Base-by-base conservation (phyloP, 768 basidiomycete genomes). In the Leccinellum albellum region DNA sequence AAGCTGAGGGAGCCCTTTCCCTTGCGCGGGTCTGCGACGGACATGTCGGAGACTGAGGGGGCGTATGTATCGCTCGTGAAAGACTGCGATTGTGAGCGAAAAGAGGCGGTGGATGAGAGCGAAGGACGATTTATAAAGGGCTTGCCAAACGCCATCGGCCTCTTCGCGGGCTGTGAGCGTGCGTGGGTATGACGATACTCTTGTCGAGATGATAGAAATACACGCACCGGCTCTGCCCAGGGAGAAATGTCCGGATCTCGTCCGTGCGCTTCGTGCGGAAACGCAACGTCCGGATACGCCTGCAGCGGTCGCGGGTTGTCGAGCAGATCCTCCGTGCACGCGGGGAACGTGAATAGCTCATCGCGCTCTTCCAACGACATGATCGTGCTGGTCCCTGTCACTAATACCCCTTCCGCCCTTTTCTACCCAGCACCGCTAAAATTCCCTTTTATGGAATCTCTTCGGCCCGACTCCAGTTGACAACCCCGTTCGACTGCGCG, bases 1-100 rank as follows among this genome's bases (percentile, higher is more conserved):
- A 63, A 66, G 56, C 66, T 66, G 44, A 82, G 67, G 15, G 80
- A 81, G 9, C 79, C 74, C 69, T 81, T 85, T 32, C 74, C 67
- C 68, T 77, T 85, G 51, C 79, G 79, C 0, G 68, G 56, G 35
- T 76, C 70, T 50, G 59, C 62, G 42, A 77, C 61, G 26, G 77
- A 66, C 74, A 51, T 67, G 65, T 64, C 77, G 61, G 64, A 73
- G 62, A 60, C 70, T 58, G 63, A 74, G 62, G 68, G 20, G 13
- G 53, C 72, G 40, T 54, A 61, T 5, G 66, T 59, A 44, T 75
- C 75, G 37, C 64, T 59, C 29, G 65, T 13, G 14, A 64, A 55
- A 10, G 66, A 68, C 33, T 63, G 58, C n/a, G 73, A 58, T 60
- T 76, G 67, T 35, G 58, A 64, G 29, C 62, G 68, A n/a, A 56